A percentile compares a stretch with the other conserved stretches of the same genome.
These are phyloP conservation scores for Trifolium subterraneum DNA, from an alignment of 306 rosid species.

Conservation along the genomic window DNA sequence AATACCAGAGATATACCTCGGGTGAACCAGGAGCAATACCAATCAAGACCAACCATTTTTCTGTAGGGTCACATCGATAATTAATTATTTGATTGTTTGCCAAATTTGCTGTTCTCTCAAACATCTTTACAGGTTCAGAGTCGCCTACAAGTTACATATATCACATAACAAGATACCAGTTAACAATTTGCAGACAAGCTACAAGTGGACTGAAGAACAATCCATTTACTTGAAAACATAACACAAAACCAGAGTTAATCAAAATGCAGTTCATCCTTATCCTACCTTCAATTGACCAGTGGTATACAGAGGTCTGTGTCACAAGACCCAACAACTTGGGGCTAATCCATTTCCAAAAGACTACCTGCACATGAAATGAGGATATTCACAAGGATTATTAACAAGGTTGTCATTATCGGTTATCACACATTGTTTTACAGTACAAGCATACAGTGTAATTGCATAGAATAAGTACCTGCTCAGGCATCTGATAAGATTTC, in stretches of 20 bases:
- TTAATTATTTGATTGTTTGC: slow-evolving; percentile 95
- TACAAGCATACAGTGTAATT: neutral
- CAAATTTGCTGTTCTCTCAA: slow-evolving; percentile 93
- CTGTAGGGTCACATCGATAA: slow-evolving; percentile 96
- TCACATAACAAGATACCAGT: slow-evolving; percentile 37
- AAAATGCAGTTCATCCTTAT: slow-evolving; percentile 35
- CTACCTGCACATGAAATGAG: slow-evolving; percentile 62
- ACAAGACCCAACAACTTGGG: slow-evolving; percentile 92
- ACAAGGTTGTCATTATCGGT: slow-evolving; percentile 11
- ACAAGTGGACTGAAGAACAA: slow-evolving; percentile 34
- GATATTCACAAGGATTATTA: slow-evolving; percentile 34
- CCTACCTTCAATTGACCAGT: slow-evolving; percentile 97
- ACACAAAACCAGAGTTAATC: slow-evolving; percentile 24
- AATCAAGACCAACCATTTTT: slow-evolving; percentile 98
- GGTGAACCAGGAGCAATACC: slow-evolving; percentile 99
- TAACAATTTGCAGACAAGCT: slow-evolving; percentile 33
- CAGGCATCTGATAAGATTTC: slow-evolving; percentile 96
- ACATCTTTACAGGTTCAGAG: slow-evolving; percentile 93
- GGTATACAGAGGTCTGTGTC: slow-evolving; percentile 91
- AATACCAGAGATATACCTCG: slow-evolving; percentile 65
- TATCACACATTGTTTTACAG: slow-evolving; percentile 7
- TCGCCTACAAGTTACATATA: slow-evolving; percentile 68
- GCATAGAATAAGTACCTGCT: slow-evolving; percentile 70
- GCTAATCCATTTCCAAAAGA: slow-evolving; percentile 98
- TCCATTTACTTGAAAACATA: slow-evolving; percentile 16